phyloP scores from a whole-genome alignment of 2,329 filamentous ascomycete species.

The Colletotrichum gloeosporioides region DNA sequence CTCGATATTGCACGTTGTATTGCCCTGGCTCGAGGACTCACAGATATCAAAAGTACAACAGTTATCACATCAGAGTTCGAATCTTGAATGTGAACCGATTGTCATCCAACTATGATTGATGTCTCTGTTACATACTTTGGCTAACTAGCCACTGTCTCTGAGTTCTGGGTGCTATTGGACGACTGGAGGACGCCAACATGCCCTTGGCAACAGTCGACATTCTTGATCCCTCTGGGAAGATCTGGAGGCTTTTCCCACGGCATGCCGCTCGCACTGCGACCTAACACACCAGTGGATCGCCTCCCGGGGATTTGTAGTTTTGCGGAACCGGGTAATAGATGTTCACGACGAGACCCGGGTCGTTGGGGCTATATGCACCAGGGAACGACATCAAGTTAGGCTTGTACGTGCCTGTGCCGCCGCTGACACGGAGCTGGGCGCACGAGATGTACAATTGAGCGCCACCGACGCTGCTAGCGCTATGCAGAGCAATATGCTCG shows the following conservation, averaged over 20 bases:
- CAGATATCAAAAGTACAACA: background rate
- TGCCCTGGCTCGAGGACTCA: background rate
- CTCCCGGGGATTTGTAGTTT: slow-evolving; percentile 34
- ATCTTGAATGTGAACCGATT: background rate
- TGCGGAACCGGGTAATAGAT: slow-evolving; percentile 48
- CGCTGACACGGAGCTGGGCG: slow-evolving; percentile 45
- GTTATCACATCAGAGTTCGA: background rate
- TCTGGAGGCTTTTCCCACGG: background rate
- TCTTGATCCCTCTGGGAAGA: background rate
- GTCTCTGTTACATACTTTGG: background rate
- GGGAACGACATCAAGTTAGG: slow-evolving; percentile 46
- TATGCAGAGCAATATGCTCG: slow-evolving; percentile 54
- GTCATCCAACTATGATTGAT: background rate
- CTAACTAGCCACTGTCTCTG: background rate
- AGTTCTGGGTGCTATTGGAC: background rate
- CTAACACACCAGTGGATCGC: slow-evolving; percentile 21
- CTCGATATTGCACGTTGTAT: background rate
- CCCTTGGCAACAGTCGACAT: background rate
- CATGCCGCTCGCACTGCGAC: slow-evolving; percentile 57
- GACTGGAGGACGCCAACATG: background rate
- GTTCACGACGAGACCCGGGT: slow-evolving; percentile 48
- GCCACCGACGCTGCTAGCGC: slow-evolving; percentile 41
- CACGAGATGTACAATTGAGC: slow-evolving; percentile 53
- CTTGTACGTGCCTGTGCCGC: slow-evolving; percentile 42
- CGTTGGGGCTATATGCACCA: slow-evolving; percentile 43